Evolutionary conservation across 2,329 filamentous ascomycete species (phyloP), one percentile per base, ranked within the genome.

Genomic region (Colletotrichum godetiae): DNA sequence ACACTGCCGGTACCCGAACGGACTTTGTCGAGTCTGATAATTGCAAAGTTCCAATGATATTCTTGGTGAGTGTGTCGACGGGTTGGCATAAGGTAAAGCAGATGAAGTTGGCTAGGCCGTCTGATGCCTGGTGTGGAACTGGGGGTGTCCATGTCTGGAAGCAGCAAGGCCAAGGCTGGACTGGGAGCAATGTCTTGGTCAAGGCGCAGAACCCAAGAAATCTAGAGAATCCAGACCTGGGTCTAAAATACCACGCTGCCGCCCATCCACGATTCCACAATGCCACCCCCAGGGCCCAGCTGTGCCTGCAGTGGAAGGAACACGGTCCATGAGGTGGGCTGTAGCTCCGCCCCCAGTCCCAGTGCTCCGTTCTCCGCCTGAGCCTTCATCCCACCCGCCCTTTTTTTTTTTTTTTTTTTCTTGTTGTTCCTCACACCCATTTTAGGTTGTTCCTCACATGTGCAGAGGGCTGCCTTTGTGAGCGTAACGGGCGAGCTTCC

Each of bases 161-260:
- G 42, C 1, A 49, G 42, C 42, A 22, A 22, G 19, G 42, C 42
- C 42, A 49, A 49, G 42, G 42, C n/a, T 49, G 42, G 42, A 49
- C 15, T 49, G 42, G 19, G 19, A 49, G 37, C 37, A 42, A 49
- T 49, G 42, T 49, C 42, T 49, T 49, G 42, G 42, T 19, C 42
- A 49, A 22, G 42, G 24, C 59, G 13, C 35, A 49, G 15, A 37
- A n/a, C 24, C 56, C 35, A 68, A 49, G 53, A 35, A 60, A 56
- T 33, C 68, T 13, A 58, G 46, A 72, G 58, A 63, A 46, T 72
- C 69, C 33, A 73, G 70, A 70, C 70, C 69, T 29, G 53, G 55
- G 66, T 65, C 70, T 27, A 73, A 56, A 65, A 73, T 69, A 55
- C 53, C 66, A 63, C 53, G 33, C 37, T 63, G 35, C 58, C n/a